phyloP scores from a whole-genome alignment of 768 basidiomycete species.

The Fomitopsis serialis region DNA sequence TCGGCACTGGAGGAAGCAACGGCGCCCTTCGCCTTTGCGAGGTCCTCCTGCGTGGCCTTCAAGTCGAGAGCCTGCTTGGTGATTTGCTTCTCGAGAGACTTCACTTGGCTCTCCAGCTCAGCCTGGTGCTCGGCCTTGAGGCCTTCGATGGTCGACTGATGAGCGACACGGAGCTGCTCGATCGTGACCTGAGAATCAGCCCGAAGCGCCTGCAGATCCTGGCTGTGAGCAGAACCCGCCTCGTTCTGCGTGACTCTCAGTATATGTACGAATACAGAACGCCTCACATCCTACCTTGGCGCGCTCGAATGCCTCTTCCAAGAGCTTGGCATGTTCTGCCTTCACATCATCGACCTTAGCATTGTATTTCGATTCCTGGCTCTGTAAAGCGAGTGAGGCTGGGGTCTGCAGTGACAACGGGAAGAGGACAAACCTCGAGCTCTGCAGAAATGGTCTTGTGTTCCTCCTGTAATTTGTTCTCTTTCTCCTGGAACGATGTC shows the following conservation, averaged over 20 bases:
- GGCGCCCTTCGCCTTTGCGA: slow-evolving; percentile 65
- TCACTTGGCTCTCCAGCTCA: slow-evolving; percentile 51
- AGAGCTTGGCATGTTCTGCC: slow-evolving; percentile 52
- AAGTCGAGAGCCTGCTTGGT: slow-evolving; percentile 61
- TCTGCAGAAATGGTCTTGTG: slow-evolving; percentile 52
- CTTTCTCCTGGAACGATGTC: slow-evolving; percentile 39
- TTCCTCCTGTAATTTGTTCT: slow-evolving; percentile 49
- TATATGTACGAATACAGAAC: neutral
- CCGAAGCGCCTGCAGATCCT: slow-evolving; percentile 70
- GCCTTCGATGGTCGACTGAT: slow-evolving; percentile 53
- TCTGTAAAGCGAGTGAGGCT: slow-evolving; percentile 33
- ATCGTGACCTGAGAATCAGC: slow-evolving; percentile 59
- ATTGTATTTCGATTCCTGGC: slow-evolving; percentile 64
- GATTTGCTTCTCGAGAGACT: slow-evolving; percentile 58
- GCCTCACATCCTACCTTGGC: slow-evolving; percentile 54
- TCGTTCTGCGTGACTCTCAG: slow-evolving; percentile 43
- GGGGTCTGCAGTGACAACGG: neutral
- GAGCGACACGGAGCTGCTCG: slow-evolving; percentile 61
- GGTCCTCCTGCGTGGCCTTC: slow-evolving; percentile 81
- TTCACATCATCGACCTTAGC: slow-evolving; percentile 62
- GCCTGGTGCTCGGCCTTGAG: slow-evolving; percentile 62
- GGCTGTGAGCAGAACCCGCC: slow-evolving; percentile 61
- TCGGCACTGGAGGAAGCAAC: slow-evolving; percentile 49
- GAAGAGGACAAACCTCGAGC: slow-evolving; percentile 47
- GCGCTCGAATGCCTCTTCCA: slow-evolving; percentile 68